These are phyloP conservation scores for Boletus sp. DNA, from an alignment of 768 basidiomycete species.

Conservation along the genomic window DNA sequence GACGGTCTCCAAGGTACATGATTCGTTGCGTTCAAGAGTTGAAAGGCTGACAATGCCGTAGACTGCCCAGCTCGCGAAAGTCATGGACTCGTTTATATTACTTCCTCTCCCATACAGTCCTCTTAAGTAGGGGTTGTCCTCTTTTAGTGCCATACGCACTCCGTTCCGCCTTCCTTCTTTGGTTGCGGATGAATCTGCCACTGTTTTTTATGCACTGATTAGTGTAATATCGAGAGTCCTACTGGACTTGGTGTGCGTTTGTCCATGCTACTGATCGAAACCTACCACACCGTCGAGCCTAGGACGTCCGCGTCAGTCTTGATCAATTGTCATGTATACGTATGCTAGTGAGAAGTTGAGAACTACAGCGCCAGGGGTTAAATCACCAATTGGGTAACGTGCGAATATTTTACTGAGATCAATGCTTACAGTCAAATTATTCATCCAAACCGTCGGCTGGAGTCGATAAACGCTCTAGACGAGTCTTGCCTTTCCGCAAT, in stretches of 20 bases:
- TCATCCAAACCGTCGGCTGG: not conserved
- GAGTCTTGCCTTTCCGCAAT: conserved; percentile 14
- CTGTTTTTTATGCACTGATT: not conserved
- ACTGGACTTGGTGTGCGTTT: not conserved
- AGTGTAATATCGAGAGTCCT: not conserved
- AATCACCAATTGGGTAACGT: conserved; percentile 12
- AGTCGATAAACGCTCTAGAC: conserved; percentile 3
- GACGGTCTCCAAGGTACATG: conserved; percentile 80
- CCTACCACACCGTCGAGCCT: not conserved
- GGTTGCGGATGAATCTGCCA: not conserved
- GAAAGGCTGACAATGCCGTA: conserved; percentile 32
- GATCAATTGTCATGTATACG: not conserved
- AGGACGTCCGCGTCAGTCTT: not conserved
- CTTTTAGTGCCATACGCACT: not conserved
- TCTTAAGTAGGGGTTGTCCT: conserved; percentile 53
- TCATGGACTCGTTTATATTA: conserved; percentile 87
- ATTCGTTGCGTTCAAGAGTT: conserved; percentile 14
- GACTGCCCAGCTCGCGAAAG: conserved; percentile 85
- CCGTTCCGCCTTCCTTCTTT: not conserved
- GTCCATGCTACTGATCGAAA: not conserved
- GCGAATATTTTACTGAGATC: conserved; percentile 15
- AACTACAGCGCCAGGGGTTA: conserved; percentile 9
- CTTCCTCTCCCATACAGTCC: conserved; percentile 80
- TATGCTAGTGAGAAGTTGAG: no score
- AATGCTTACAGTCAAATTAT: not conserved